Evolutionary conservation across 2,329 filamentous ascomycete species (phyloP), one percentile per base, ranked within the genome.

Genomic region (Tetracladium maxilliforme): DNA sequence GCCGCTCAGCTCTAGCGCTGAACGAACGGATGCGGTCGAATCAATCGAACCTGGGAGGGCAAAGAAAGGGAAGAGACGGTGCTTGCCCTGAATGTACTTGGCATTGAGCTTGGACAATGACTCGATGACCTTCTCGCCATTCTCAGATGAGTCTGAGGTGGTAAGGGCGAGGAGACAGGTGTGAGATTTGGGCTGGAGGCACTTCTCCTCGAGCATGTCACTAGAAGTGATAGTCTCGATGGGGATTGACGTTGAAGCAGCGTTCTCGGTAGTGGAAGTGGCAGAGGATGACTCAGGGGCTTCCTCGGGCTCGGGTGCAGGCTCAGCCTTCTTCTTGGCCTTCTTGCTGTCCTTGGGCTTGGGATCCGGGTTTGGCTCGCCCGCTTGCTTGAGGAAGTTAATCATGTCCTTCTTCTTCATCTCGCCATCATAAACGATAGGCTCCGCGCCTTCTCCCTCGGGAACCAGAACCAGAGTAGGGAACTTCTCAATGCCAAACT

Each of bases 351-450:
- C 42, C 16, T 48, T 42, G 1, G 69, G 60, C 12, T 70, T 65
- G 11, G 78, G 72, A 35, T 86, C 80, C 2, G 77, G 73, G 50
- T 93, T 93, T 2, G 87, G 84, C 22, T 69, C 48, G 2, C 76
- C 81, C 16, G 65, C 72, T 49, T 92, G 75, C 3, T 75, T 78
- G 21, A 98, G 61, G 55, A 95, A 98, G 20, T 73, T 61, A 30
- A 86, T 59, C 50, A 98, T 77, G 17, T 67, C 64, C 11, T 75
- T 70, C 56, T 92, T 93, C 50, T 84, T 90, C 46, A 93, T 56
- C 36, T 90, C 78, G 21, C 86, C 87, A 15, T 79, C 61, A 44
- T 92, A 92, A 21, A 73, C 54, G 28, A 90, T 57, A 4, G 70
- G 61, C 12, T 83, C 70, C 25, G 73, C 61, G 24, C 70, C 63